Evolutionary conservation across 306 rosid genomes (phyloP), one percentile per base, ranked within the genome.

Genomic region (Casuarina equisetifolia): DNA sequence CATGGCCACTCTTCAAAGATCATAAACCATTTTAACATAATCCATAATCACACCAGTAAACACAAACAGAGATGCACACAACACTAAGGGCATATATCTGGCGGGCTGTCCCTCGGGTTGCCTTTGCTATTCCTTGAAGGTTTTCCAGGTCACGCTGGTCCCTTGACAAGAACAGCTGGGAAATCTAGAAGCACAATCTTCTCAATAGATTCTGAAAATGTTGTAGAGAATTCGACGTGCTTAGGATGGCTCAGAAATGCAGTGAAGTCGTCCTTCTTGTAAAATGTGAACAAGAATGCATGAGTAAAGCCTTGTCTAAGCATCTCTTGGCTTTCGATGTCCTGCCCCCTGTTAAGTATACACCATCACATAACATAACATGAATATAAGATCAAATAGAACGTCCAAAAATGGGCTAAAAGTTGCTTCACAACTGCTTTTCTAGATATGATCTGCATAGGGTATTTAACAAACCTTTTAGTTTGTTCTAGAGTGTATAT

Each of bases 231-330:
- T 54, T 88, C 95, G 3, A 87, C 76, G 85, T 92, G 98, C 54
- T 83, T 88, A 9, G 97, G 97, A 79, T 95, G 97, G 63, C 86
- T 69, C 39, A 80, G 88, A 86, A 92, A 95, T 70, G 84, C 87
- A 64, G 59, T 45, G 68, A 82, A 90, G 81, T 87, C 98, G 69
- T 91, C 97, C 82, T 91, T 95, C 74, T 87, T 90, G 80, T 78
- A 46, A 80, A 95, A 95, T 81, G 98, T 91, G 92, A 89, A 92
- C 69, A 89, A 57, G 88, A 95, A 87, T 40, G 89, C 95, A 80
- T 95, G 97, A 63, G 97, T 95, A 75, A 88, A 95, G 43, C 98
- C 98, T 82, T 91, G 97, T 77, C 91, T 89, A 44, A 95, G 86
- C 81, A 83, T 71, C 55, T 92, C 97, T 62, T 76, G 82, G 84